Evolutionary conservation across 192 early-diverging fungal species (phyloP).

Genomic region (Funneliformis mosseae): DNA sequence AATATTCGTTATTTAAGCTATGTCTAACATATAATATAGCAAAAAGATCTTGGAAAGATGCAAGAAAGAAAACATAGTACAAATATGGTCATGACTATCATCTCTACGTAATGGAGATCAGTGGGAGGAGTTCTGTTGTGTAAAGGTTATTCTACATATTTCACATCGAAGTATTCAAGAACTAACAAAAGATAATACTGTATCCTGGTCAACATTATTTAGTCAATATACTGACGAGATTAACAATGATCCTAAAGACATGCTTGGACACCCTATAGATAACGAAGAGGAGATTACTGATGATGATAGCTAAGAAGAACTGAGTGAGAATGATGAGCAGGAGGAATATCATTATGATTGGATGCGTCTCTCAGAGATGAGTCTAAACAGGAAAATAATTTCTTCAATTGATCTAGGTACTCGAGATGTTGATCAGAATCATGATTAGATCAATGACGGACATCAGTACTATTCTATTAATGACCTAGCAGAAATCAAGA

Average conservation of each 20-base stretch:
- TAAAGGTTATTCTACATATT: too few species aligned
- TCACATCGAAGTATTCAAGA: not conserved
- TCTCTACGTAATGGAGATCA: not conserved
- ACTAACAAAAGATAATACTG: not conserved
- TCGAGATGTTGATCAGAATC: not conserved
- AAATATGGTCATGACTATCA: not conserved
- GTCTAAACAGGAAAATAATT: not conserved
- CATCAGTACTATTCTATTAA: not conserved
- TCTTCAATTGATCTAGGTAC: not conserved
- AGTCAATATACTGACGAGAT: not conserved
- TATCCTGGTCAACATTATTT: not conserved
- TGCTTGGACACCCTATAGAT: not conserved
- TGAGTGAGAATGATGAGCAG: not conserved
- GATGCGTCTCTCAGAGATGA: not conserved
- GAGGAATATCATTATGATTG: not conserved
- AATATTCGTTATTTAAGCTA: too few species aligned
- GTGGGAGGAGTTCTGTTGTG: not conserved
- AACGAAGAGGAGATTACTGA: not conserved
- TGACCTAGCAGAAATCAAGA: not conserved
- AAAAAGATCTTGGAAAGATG: not conserved
- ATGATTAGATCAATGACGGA: not conserved
- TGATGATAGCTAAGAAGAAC: not conserved
- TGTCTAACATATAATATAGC: not conserved
- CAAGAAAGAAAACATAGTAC: not conserved
- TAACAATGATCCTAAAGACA: not conserved